These are phyloP conservation scores for Actinomucor elegans DNA, from an alignment of 371 early-diverging fungal species.

Conservation along the genomic window DNA sequence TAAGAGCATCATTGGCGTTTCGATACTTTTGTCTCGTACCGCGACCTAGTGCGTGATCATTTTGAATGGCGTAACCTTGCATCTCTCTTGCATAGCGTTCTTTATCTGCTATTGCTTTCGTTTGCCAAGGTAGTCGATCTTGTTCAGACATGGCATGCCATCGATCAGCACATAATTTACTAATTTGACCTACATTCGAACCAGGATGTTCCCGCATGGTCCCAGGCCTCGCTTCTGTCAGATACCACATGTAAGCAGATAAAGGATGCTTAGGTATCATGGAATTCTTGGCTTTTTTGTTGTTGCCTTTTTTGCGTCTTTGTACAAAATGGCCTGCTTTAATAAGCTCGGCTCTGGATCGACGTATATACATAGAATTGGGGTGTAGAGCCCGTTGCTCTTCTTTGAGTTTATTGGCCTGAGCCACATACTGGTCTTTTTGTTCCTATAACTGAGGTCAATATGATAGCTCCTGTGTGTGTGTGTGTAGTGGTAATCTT, in stretches of 20 bases:
- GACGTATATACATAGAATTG: slow-evolving; percentile 67
- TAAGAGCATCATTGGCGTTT: not conserved
- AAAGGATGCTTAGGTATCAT: slow-evolving; percentile 79
- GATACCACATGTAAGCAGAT: slow-evolving; percentile 74
- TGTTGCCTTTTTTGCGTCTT: slow-evolving; percentile 8
- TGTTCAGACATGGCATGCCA: slow-evolving; percentile 68
- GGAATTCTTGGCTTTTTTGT: slow-evolving; percentile 53
- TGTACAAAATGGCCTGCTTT: slow-evolving; percentile 51
- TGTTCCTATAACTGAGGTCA: slow-evolving; percentile 28
- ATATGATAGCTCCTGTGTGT: not conserved
- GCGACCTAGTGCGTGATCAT: slow-evolving; percentile 43
- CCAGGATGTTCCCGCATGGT: slow-evolving; percentile 64
- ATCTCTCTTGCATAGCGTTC: slow-evolving; percentile 75
- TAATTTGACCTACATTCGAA: slow-evolving; percentile 72
- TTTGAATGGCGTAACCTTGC: slow-evolving; percentile 58
- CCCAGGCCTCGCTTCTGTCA: slow-evolving; percentile 65
- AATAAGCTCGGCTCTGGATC: slow-evolving; percentile 63
- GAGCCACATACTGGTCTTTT: slow-evolving; percentile 34
- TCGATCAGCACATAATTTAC: slow-evolving; percentile 65
- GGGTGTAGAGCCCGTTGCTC: slow-evolving; percentile 51
- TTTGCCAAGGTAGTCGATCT: slow-evolving; percentile 61
- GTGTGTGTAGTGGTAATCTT: not conserved
- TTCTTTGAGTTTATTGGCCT: slow-evolving; percentile 45
- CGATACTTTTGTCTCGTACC: slow-evolving; percentile 52
- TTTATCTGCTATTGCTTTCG: slow-evolving; percentile 70